These are phyloP conservation scores for Penicillium odoratum DNA, from an alignment of 495 filamentous ascomycete genomes.

Conservation along the genomic window DNA sequence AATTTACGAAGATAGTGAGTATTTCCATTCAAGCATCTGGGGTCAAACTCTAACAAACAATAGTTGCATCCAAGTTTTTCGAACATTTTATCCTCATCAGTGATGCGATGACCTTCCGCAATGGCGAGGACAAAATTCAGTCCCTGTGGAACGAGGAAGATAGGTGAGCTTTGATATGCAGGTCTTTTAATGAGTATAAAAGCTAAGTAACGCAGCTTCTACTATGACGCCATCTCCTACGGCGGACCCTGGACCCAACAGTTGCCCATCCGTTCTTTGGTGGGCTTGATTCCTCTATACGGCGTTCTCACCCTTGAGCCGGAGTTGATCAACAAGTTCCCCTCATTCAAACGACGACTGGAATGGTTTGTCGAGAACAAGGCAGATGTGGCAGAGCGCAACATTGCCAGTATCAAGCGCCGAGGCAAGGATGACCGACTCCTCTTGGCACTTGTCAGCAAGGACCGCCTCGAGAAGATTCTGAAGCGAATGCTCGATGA, in stretches of 20 bases:
- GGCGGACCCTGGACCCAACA: slow-evolving; percentile 91
- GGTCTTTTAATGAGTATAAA: background rate
- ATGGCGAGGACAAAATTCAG: slow-evolving; percentile 67
- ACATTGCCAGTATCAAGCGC: slow-evolving; percentile 85
- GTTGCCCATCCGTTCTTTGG: slow-evolving; percentile 85
- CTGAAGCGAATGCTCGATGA: slow-evolving; percentile 90
- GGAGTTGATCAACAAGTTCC: slow-evolving; percentile 86
- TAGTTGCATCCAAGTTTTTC: slow-evolving; percentile 93
- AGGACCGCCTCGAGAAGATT: slow-evolving; percentile 82
- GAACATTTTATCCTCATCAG: slow-evolving; percentile 98
- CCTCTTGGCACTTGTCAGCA: slow-evolving; percentile 82
- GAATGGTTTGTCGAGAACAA: slow-evolving; percentile 91
- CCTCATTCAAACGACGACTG: slow-evolving; percentile 87
- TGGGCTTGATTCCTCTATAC: slow-evolving; percentile 90
- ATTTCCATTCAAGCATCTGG: background rate
- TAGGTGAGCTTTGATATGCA: slow-evolving; percentile 41
- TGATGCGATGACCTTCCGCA: slow-evolving; percentile 93
- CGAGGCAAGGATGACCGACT: slow-evolving; percentile 87
- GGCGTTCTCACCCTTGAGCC: slow-evolving; percentile 90
- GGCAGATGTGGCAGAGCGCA: slow-evolving; percentile 81
- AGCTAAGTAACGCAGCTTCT: slow-evolving; percentile 58
- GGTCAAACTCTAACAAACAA: slow-evolving; percentile 13
- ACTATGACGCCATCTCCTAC: slow-evolving; percentile 97
- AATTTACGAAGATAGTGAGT: slow-evolving; percentile 85
- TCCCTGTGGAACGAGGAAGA: slow-evolving; percentile 95